These are phyloP conservation scores for Colletotrichum limetticola DNA, from an alignment of 2,329 filamentous ascomycete genomes.

Conservation along the genomic window DNA sequence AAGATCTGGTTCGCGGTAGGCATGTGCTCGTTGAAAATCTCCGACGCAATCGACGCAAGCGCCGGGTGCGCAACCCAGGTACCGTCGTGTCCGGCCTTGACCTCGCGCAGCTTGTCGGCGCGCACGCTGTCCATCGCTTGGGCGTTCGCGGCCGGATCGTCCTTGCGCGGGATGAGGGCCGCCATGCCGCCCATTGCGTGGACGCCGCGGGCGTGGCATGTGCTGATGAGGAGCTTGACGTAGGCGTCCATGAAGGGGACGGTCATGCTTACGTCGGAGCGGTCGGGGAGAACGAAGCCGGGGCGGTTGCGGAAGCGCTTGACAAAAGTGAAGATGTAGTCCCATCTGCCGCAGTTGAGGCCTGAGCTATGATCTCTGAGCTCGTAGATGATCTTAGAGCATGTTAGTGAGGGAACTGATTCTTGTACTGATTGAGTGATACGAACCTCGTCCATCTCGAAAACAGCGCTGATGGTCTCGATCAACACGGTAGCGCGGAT, in stretches of 20 bases:
- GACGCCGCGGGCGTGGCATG: conserved; percentile 87
- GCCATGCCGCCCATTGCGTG: conserved; percentile 96
- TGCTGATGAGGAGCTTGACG: conserved; percentile 88
- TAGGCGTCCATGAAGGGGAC: conserved; percentile 93
- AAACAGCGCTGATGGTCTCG: conserved; percentile 90
- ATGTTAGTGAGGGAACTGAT: neutral
- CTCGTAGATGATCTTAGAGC: conserved; percentile 82
- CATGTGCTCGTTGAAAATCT: conserved; percentile 94
- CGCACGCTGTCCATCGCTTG: conserved; percentile 87
- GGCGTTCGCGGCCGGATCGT: conserved; percentile 84
- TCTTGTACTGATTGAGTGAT: too few species aligned
- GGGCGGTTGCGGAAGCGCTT: conserved; percentile 93
- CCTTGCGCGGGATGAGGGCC: conserved; percentile 92
- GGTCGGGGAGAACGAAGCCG: conserved; percentile 88
- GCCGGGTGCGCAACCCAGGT: conserved; percentile 94
- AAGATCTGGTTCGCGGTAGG: conserved; percentile 92
- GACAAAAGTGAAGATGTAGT: conserved; percentile 95
- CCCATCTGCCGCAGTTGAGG: conserved; percentile 92
- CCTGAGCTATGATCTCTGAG: conserved; percentile 89
- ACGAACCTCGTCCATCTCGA: conserved; percentile 85
- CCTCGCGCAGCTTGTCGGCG: conserved; percentile 89
- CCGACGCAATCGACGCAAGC: conserved; percentile 81
- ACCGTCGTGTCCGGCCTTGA: conserved; percentile 85
- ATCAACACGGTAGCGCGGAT: conserved; percentile 90
- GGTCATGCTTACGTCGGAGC: conserved; percentile 87